A percentile compares a stretch with the other conserved stretches of the same genome.
phyloP scores from a whole-genome alignment of 768 basidiomycete species.

The Auricularia sp. region DNA sequence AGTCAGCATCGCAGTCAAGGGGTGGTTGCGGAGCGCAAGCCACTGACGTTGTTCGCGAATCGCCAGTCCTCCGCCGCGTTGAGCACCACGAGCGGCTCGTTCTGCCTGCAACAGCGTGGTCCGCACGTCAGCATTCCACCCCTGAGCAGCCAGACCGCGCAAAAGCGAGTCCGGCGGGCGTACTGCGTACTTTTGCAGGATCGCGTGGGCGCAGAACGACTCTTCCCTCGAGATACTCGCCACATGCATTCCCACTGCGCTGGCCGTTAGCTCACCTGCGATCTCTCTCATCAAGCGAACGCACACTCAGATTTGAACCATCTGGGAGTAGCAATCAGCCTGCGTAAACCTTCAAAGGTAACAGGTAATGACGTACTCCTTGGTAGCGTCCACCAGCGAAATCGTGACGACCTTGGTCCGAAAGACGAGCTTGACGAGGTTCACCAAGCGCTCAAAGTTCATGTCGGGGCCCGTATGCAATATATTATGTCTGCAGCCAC shows the following conservation, averaged over 20 bases:
- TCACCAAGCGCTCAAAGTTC: constrained; percentile 90
- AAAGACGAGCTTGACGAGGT: constrained; percentile 88
- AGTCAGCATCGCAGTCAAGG: too few relatives aligned
- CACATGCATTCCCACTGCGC: constrained; percentile 35
- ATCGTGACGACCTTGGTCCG: constrained; percentile 79
- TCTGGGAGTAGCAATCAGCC: constrained; percentile 24
- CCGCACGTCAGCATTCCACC: constrained; percentile 42
- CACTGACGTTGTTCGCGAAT: constrained; percentile 67
- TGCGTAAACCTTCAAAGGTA: constrained; percentile 4
- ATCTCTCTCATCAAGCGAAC: constrained; percentile 10
- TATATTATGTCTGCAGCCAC: constrained; percentile 61
- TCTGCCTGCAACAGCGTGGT: constrained; percentile 37
- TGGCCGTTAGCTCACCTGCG: not conserved
- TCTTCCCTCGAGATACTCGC: constrained; percentile 41
- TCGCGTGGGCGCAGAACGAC: constrained; percentile 77
- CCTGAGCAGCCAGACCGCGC: constrained; percentile 17
- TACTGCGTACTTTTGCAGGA: constrained; percentile 60
- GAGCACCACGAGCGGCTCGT: constrained; percentile 79
- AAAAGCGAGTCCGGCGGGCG: not conserved
- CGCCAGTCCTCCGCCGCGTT: constrained; percentile 81
- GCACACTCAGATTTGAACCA: constrained; percentile 88
- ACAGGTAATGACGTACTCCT: constrained; percentile 47
- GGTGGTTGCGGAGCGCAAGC: not conserved
- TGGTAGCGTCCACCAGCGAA: constrained; percentile 71
- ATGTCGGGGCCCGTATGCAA: constrained; percentile 77